A percentile compares a stretch with the other conserved stretches of the same genome.
These are phyloP conservation scores for Trifolium pratense DNA, from an alignment of 306 rosid genomes.

Conservation along the genomic window DNA sequence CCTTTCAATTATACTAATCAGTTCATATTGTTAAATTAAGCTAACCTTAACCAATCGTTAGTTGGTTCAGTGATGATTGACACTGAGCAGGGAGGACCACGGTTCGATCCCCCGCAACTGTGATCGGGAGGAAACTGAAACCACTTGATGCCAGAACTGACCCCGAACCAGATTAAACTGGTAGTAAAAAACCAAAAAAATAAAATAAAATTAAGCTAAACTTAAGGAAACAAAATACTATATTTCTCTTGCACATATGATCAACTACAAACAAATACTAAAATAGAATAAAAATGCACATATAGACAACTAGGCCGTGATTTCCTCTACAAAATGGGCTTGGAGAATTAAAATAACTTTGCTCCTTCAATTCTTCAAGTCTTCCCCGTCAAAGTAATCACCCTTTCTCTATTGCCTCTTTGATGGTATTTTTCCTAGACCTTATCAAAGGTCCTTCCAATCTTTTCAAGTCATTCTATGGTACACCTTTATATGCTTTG, in stretches of 20 bases:
- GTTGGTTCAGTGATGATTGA: too few species aligned
- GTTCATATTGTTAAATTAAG: too few species aligned
- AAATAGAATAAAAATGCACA: not conserved
- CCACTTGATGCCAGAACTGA: too few species aligned
- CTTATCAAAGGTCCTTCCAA: not conserved
- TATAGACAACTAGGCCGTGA: not conserved
- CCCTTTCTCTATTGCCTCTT: not conserved
- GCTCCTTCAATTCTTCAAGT: not conserved
- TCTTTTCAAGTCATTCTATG: not conserved
- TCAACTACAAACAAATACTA: not conserved
- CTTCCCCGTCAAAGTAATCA: not conserved
- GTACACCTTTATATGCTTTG: not conserved
- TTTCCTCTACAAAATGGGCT: not conserved
- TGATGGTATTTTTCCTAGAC: not conserved
- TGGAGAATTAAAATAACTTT: not conserved
- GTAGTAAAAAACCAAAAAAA: too few species aligned
- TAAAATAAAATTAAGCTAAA: not conserved
- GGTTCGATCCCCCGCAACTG: too few species aligned
- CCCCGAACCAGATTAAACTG: too few species aligned
- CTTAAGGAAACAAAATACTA: not conserved
- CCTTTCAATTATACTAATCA: too few species aligned
- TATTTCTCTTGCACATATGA: not conserved
- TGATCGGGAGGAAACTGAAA: too few species aligned
- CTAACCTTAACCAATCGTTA: too few species aligned
- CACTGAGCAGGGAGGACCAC: too few species aligned